Evolutionary conservation across 768 basidiomycete species (phyloP).

Genomic region (Hemileccinum rubropunctum): DNA sequence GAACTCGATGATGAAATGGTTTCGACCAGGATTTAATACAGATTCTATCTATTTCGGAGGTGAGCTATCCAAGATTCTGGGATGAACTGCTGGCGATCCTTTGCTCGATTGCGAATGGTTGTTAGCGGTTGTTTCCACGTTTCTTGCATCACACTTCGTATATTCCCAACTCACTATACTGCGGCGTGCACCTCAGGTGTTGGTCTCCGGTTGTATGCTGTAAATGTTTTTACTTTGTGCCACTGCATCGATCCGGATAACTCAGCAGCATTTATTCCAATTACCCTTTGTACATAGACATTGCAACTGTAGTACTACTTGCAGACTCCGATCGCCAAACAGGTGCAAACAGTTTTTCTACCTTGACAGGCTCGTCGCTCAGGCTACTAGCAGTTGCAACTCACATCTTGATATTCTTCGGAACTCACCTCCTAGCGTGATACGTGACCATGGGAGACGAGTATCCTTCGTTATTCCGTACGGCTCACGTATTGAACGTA

Average conservation of each 20-base stretch:
- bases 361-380: too few relatives aligned
- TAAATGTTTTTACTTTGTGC: not conserved
- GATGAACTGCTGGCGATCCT: slow-evolving; percentile 33
- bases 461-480: slow-evolving; percentile 84
- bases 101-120: slow-evolving; percentile 30
- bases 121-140: slow-evolving; percentile 31
- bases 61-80: slow-evolving; percentile 21
- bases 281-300: too few relatives aligned
- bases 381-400: too few relatives aligned
- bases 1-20: slow-evolving; percentile 17
- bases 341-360: slow-evolving; percentile 15
- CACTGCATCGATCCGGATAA: not conserved
- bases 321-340: slow-evolving; percentile 15
- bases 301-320: too few relatives aligned
- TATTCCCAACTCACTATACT: slow-evolving; percentile 8
- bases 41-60: slow-evolving; percentile 3
- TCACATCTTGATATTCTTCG: not conserved
- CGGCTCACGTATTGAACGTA: not conserved
- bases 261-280: too few relatives aligned
- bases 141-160: slow-evolving; percentile 7
- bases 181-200: not conserved
- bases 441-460: slow-evolving; percentile 60
- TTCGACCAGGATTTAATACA: slow-evolving; percentile 4
- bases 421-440: not conserved
- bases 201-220: not conserved